Conservation (phyloP, 345 rosid genomes). For the Populus nigra region DNA sequence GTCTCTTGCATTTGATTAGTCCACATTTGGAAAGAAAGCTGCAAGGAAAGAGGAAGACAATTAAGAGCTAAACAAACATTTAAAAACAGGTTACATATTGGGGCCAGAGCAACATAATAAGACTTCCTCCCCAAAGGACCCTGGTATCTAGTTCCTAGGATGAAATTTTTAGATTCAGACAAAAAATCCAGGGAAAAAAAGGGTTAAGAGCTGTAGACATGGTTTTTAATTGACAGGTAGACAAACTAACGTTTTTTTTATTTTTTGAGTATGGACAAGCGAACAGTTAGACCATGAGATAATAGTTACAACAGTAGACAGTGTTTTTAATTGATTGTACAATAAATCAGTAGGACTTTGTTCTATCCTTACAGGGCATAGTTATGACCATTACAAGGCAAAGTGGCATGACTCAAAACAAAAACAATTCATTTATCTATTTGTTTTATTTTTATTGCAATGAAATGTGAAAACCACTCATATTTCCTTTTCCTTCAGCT, state of each 20-base stretch:
- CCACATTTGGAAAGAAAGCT: slow-evolving; percentile 99
- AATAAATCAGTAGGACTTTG: background rate
- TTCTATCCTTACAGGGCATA: background rate
- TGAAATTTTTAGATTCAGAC: background rate
- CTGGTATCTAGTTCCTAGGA: background rate
- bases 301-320: background rate
- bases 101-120: background rate
- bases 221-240: background rate
- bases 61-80: background rate
- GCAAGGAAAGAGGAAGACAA: slow-evolving; percentile 14
- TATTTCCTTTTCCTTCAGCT: too few species aligned
- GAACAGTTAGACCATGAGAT: background rate
- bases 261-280: background rate
- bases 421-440: background rate
- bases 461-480: background rate
- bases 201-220: background rate
- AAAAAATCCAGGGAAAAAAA: background rate
- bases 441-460: background rate
- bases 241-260: background rate
- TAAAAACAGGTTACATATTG: background rate
- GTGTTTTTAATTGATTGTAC: background rate
- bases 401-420: background rate
- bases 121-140: background rate
- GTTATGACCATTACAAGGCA: background rate
- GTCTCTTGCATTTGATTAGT: slow-evolving; percentile 93